A percentile compares a stretch with the other conserved stretches of the same genome.
phyloP scores from a whole-genome alignment of 257 asterid genomes.

The Solanum rostratum region DNA sequence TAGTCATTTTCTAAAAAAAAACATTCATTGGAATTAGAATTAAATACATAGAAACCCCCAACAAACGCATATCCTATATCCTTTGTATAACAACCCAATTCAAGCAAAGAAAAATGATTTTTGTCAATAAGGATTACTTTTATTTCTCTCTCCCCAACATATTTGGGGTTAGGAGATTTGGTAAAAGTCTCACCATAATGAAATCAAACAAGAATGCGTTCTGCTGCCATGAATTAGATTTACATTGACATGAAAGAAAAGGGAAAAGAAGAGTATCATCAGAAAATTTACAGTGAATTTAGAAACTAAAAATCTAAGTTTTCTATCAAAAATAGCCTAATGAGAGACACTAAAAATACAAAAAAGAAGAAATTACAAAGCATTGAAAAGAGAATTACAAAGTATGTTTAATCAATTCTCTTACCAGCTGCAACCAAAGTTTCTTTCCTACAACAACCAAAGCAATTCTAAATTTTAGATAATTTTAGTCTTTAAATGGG shows the following conservation, averaged over 20 bases:
- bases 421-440: too few species aligned
- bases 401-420: too few species aligned
- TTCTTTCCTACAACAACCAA: too few species aligned
- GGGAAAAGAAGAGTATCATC: too few species aligned
- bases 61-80: neutral
- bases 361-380: too few species aligned
- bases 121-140: neutral
- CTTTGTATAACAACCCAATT: neutral
- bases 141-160: neutral
- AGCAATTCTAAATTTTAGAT: too few species aligned
- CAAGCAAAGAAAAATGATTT: neutral
- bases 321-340: too few species aligned
- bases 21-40: neutral
- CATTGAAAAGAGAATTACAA: too few species aligned
- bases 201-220: neutral
- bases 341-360: too few species aligned
- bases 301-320: too few species aligned
- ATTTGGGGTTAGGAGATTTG: neutral
- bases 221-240: too few species aligned
- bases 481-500: neutral
- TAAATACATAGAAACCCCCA: neutral
- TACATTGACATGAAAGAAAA: neutral
- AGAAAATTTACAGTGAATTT: too few species aligned
- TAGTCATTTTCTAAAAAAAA: neutral
- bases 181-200: neutral